These are phyloP conservation scores for Saccharomycopsis crataegensis DNA, from an alignment of 1,139 yeast genomes.

Conservation along the genomic window DNA sequence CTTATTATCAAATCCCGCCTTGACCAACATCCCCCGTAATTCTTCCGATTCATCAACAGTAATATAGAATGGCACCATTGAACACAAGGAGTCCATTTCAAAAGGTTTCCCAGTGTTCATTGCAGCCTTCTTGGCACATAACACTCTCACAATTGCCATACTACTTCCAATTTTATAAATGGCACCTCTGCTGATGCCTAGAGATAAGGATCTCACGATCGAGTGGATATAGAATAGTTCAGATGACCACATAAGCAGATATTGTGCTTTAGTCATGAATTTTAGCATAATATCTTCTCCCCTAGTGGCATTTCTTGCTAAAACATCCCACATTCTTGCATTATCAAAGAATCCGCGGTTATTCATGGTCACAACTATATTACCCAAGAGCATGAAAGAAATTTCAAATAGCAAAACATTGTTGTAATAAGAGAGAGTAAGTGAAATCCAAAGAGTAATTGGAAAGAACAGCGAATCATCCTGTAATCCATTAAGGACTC, in stretches of 20 bases:
- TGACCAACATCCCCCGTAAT: neutral
- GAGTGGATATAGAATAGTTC: slow-evolving; percentile 1
- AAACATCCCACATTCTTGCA: slow-evolving; percentile 1
- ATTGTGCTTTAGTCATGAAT: neutral
- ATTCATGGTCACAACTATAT: neutral
- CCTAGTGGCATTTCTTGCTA: neutral
- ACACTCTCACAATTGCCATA: neutral
- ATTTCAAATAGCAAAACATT: slow-evolving; percentile 11
- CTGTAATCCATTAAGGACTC: slow-evolving; percentile 5
- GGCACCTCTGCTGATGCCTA: neutral
- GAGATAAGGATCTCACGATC: neutral
- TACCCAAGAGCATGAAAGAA: neutral
- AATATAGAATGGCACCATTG: slow-evolving; percentile 1
- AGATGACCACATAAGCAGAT: neutral
- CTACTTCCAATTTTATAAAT: neutral
- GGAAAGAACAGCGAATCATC: slow-evolving; percentile 2
- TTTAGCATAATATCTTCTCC: neutral
- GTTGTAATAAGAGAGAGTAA: neutral
- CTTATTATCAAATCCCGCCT: slow-evolving; percentile 2
- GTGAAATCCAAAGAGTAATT: neutral
- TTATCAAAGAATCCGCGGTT: neutral
- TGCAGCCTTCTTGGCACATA: neutral
- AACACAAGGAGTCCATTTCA: slow-evolving; percentile 1
- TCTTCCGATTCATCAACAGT: neutral
- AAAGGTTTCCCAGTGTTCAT: neutral